A percentile compares a stretch with the other conserved stretches of the same genome.
These are phyloP conservation scores for Boletus tylopilopsis DNA, from an alignment of 768 basidiomycete genomes.

Conservation along the genomic window DNA sequence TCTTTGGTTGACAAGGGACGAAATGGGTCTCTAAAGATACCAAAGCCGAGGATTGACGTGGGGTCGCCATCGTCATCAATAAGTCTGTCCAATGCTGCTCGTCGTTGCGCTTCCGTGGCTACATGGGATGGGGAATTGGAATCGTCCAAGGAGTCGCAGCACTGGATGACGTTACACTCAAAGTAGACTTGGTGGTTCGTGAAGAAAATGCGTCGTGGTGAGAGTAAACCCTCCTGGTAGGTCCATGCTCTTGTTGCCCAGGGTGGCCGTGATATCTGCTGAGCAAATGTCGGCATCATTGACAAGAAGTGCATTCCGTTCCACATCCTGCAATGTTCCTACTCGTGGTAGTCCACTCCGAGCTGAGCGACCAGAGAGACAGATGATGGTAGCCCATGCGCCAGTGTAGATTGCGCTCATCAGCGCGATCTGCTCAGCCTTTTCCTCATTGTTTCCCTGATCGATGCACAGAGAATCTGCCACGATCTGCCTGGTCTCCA, in stretches of 20 bases:
- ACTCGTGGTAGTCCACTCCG: conserved; percentile 14
- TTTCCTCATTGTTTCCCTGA: conserved; percentile 7
- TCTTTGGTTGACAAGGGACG: not conserved
- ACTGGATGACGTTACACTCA: conserved; percentile 12
- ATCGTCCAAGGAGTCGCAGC: conserved; percentile 12
- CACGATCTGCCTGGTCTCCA: conserved; percentile 8
- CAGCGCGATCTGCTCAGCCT: conserved; percentile 7
- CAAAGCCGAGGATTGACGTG: not conserved
- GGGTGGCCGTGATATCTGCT: conserved; percentile 2
- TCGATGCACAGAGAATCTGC: conserved; percentile 17
- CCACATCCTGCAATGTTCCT: not conserved
- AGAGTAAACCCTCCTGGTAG: conserved; percentile 19
- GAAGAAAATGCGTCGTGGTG: conserved; percentile 15
- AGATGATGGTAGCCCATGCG: conserved; percentile 12
- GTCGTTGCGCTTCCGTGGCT: not conserved
- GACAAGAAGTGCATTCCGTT: conserved; percentile 7
- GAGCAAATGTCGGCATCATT: conserved; percentile 7
- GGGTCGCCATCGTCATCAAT: not conserved
- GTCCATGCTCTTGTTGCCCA: conserved; percentile 18
- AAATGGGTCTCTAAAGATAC: conserved; percentile 9
- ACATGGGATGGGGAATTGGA: conserved; percentile 8
- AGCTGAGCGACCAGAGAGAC: conserved; percentile 4
- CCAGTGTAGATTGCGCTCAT: conserved; percentile 17
- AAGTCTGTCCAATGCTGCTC: not conserved
- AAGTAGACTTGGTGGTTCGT: conserved; percentile 19